Percentiles rank a stretch among this genome's conserved stretches.
These are phyloP conservation scores for Puccinia polysora DNA, from an alignment of 1,284 basidiomycete genomes.

Conservation along the genomic window DNA sequence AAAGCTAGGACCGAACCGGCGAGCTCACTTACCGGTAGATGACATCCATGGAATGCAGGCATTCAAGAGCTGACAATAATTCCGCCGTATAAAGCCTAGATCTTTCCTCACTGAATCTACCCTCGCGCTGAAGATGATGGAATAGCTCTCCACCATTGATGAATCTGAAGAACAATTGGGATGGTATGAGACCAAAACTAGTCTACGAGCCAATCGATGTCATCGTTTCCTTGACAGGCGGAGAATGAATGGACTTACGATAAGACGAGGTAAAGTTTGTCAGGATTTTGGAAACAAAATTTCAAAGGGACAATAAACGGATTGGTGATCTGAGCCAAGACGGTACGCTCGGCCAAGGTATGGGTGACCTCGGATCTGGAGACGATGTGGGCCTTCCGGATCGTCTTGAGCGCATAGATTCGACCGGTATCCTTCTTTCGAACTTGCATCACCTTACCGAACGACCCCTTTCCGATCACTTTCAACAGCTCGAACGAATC, in stretches of 20 bases:
- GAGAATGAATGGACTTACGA: slow-evolving; percentile 61
- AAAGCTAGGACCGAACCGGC: neutral
- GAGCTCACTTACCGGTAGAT: slow-evolving; percentile 63
- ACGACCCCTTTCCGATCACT: slow-evolving; percentile 44
- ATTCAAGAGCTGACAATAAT: slow-evolving; percentile 84
- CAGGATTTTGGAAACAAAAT: slow-evolving; percentile 95
- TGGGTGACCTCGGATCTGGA: slow-evolving; percentile 99
- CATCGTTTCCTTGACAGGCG: too few relatives aligned
- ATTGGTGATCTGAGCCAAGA: slow-evolving; percentile 85
- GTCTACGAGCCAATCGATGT: too few relatives aligned
- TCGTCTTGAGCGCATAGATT: slow-evolving; percentile 99
- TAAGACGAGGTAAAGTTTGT: slow-evolving; percentile 92
- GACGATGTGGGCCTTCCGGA: slow-evolving; percentile 97
- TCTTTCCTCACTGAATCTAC: slow-evolving; percentile 82
- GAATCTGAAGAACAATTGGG: slow-evolving; percentile 57
- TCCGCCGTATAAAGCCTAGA: slow-evolving; percentile 94
- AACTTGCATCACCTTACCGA: slow-evolving; percentile 78
- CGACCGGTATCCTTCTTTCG: slow-evolving; percentile 95
- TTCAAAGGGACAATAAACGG: slow-evolving; percentile 98
- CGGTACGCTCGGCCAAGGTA: slow-evolving; percentile 98
- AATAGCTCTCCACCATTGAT: slow-evolving; percentile 98
- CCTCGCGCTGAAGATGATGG: slow-evolving; percentile 94
- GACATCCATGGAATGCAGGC: slow-evolving; percentile 93
- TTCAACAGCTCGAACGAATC: slow-evolving; percentile 44
- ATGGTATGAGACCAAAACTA: slow-evolving; percentile 10